These are phyloP conservation scores for Podila epicladia DNA, from an alignment of 192 early-diverging fungal genomes.

Conservation along the genomic window DNA sequence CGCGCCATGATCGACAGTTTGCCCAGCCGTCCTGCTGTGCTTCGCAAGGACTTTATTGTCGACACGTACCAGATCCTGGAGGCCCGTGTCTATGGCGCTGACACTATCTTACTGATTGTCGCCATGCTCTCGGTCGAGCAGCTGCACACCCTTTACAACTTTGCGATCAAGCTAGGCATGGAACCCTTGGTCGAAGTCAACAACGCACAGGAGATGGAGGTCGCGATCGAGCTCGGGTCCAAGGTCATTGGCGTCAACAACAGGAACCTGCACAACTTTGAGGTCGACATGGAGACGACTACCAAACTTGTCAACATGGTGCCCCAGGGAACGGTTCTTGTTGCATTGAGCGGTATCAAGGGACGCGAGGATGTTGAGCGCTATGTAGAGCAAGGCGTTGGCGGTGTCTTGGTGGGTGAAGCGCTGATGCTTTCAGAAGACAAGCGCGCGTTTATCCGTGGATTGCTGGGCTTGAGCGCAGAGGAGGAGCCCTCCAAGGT, in stretches of 20 bases:
- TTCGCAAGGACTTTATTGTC: slow-evolving; percentile 98
- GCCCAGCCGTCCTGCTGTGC: slow-evolving; percentile 86
- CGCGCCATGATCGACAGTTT: slow-evolving; percentile 70
- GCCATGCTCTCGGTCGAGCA: slow-evolving; percentile 85
- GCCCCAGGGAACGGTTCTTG: slow-evolving; percentile 75
- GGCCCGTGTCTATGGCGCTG: slow-evolving; percentile 94
- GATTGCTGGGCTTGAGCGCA: slow-evolving; percentile 62
- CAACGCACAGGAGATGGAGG: slow-evolving; percentile 86
- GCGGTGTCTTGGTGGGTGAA: slow-evolving; percentile 93
- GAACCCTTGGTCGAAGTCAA: slow-evolving; percentile 99
- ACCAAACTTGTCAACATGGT: slow-evolving; percentile 81
- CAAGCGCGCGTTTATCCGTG: slow-evolving; percentile 78
- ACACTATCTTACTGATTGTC: slow-evolving; percentile 96
- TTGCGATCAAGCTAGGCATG: slow-evolving; percentile 85
- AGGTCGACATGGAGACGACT: slow-evolving; percentile 92
- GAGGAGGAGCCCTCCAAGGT: slow-evolving; percentile 35
- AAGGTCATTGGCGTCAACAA: slow-evolving; percentile 98
- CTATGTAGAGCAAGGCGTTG: slow-evolving; percentile 81
- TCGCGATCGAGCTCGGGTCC: slow-evolving; percentile 83
- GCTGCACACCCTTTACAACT: slow-evolving; percentile 75
- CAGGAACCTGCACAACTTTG: slow-evolving; percentile 96
- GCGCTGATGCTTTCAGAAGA: slow-evolving; percentile 90
- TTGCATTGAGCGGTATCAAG: slow-evolving; percentile 93
- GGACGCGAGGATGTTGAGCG: slow-evolving; percentile 81
- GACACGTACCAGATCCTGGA: slow-evolving; percentile 97